Conservation (phyloP, 2,329 filamentous ascomycete genomes). For the Hymenotorrendiella dingleyae region DNA sequence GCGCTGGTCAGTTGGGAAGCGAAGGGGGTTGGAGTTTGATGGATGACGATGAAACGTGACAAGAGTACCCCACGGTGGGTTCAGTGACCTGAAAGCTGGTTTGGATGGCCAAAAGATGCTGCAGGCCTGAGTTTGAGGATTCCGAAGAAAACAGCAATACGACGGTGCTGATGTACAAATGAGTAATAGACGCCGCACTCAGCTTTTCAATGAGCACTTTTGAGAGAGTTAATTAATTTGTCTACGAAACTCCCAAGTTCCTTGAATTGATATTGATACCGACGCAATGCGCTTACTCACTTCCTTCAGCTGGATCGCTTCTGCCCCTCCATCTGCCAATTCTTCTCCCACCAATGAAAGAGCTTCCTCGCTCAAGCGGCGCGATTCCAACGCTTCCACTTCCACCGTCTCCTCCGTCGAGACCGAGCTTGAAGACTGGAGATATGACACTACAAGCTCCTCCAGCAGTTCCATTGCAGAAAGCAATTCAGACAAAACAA, state of each 20-base stretch:
- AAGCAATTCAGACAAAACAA: background rate
- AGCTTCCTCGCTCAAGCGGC: background rate
- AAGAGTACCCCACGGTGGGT: no score
- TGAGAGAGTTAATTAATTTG: no score
- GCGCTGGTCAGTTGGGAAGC: no score
- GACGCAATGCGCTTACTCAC: conserved; percentile 20
- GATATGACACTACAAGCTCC: background rate
- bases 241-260: no score
- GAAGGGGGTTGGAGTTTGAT: no score
- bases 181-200: no score
- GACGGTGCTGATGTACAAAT: background rate
- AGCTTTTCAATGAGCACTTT: no score
- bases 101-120: background rate
- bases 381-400: conserved; percentile 1
- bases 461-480: background rate
- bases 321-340: conserved; percentile 1
- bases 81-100: background rate
- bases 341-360: background rate
- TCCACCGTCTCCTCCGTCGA: conserved; percentile 7
- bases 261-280: no score
- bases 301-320: background rate
- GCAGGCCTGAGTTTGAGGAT: background rate
- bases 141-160: background rate
- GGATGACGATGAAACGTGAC: no score
- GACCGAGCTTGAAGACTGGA: conserved; percentile 14